Evolutionary conservation across 2,329 filamentous ascomycete species (phyloP).

Genomic region (Fusarium floridanum): DNA sequence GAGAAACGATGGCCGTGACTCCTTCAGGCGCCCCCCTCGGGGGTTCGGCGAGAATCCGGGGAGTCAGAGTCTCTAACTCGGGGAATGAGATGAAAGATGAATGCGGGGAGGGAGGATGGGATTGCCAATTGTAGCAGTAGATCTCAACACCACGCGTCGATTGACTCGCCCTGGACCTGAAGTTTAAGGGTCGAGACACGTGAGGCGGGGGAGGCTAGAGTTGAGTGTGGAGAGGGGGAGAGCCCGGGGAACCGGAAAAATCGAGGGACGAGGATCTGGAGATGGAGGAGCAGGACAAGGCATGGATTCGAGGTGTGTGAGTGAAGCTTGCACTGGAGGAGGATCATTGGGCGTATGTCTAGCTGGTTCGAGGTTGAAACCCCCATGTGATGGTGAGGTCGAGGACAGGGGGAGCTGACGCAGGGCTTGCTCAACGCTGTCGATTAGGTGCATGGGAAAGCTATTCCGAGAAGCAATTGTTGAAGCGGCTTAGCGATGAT

Average conservation of each 20-base stretch:
- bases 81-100: constrained; percentile 1
- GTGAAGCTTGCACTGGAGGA: not conserved
- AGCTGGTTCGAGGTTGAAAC: constrained; percentile 1
- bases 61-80: constrained; percentile 3
- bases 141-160: not conserved
- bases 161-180: constrained; percentile 6
- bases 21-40: constrained; percentile 4
- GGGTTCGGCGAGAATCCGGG: constrained; percentile 23
- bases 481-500: not conserved
- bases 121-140: constrained; percentile 16
- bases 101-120: not conserved
- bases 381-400: not conserved
- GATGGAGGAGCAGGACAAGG: not conserved
- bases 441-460: not conserved
- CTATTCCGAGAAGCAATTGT: not conserved
- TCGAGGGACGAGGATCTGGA: constrained; percentile 3
- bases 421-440: not conserved
- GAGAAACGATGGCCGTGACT: not conserved
- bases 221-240: constrained; percentile 17
- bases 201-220: constrained; percentile 31
- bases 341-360: not conserved
- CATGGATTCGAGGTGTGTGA: not conserved
- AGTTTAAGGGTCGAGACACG: constrained; percentile 17
- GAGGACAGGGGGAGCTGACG: not conserved
- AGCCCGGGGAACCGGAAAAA: constrained; percentile 29